Evolutionary conservation across 371 early-diverging fungal species (phyloP).

Genomic region (Funneliformis caledonium): DNA sequence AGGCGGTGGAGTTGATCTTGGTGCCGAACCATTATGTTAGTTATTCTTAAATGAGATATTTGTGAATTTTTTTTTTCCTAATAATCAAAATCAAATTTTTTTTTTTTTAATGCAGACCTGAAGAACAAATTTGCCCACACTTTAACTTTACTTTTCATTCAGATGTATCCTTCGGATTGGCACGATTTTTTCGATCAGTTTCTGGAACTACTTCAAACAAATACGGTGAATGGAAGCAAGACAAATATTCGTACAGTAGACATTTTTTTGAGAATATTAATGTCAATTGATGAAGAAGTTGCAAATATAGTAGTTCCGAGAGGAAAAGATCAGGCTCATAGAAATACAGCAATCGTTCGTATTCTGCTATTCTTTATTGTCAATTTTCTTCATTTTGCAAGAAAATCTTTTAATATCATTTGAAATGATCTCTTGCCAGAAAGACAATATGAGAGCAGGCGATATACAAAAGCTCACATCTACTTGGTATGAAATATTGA

Average conservation of each 20-base stretch:
- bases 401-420: neutral
- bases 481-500: slow-evolving; percentile 76
- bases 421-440: slow-evolving; percentile 46
- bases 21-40: slow-evolving; percentile 61
- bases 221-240: slow-evolving; percentile 31
- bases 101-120: slow-evolving; percentile 57
- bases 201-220: slow-evolving; percentile 63
- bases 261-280: slow-evolving; percentile 79
- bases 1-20: slow-evolving; percentile 33
- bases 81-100: neutral
- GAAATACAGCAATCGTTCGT: slow-evolving; percentile 72
- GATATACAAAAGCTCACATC: slow-evolving; percentile 78
- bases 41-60: neutral
- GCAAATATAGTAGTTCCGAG: slow-evolving; percentile 79
- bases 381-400: neutral
- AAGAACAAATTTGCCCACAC: slow-evolving; percentile 88
- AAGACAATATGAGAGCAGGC: slow-evolving; percentile 90
- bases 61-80: neutral
- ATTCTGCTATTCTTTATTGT: neutral
- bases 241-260: slow-evolving; percentile 70
- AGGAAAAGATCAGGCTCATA: slow-evolving; percentile 68
- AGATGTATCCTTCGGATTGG: slow-evolving; percentile 87
- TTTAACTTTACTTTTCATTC: slow-evolving; percentile 80
- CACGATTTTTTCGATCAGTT: slow-evolving; percentile 87
- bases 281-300: slow-evolving; percentile 90